These are phyloP conservation scores for Solanum hybrid DNA, from an alignment of 305 asterid species.

Conservation along the genomic window DNA sequence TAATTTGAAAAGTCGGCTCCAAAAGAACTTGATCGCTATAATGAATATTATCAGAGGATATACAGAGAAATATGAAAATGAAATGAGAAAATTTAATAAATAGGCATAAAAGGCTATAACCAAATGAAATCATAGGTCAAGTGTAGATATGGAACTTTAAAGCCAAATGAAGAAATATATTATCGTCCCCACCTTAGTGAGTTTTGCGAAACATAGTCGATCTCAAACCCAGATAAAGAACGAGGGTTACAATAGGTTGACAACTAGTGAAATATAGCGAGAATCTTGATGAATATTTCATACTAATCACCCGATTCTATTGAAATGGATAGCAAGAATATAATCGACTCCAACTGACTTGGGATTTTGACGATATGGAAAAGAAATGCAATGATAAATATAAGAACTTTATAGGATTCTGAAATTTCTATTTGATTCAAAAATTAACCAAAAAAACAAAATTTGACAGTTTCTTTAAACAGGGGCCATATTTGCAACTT, in stretches of 20 bases:
- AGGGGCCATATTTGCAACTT: conserved; percentile 33
- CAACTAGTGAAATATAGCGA: background rate
- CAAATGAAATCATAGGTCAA: background rate
- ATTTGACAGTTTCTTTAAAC: conserved; percentile 11
- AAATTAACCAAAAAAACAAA: background rate
- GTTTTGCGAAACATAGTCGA: background rate
- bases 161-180: background rate
- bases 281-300: background rate
- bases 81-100: background rate
- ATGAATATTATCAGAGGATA: background rate
- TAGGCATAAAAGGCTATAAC: background rate
- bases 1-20: background rate
- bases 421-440: conserved; percentile 2
- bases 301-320: background rate
- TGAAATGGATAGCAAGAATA: background rate
- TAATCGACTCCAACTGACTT: background rate
- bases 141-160: background rate
- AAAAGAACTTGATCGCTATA: background rate
- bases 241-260: background rate
- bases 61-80: background rate
- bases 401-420: background rate
- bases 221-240: background rate
- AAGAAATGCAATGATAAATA: background rate
- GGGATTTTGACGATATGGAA: background rate
- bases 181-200: background rate